Conservation (phyloP, 1,284 basidiomycete genomes). For the Pyrrhoderma noxium region DNA sequence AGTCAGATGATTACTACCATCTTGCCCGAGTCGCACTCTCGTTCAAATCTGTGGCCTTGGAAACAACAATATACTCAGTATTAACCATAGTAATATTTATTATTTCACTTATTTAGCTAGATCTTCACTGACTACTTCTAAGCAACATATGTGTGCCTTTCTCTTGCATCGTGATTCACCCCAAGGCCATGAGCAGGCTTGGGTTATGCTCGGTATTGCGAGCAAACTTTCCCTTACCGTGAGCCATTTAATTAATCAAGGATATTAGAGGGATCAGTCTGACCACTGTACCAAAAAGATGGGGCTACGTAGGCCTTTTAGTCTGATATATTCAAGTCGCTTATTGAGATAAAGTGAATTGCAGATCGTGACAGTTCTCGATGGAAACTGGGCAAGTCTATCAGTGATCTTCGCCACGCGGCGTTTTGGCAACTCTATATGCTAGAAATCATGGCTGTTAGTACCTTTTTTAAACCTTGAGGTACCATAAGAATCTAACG, state of each 20-base stretch:
- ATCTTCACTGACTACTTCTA: neutral
- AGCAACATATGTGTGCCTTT: conserved; percentile 54
- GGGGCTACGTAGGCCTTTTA: conserved; percentile 48
- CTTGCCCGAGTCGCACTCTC: conserved; percentile 45
- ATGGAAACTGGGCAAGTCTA: conserved; percentile 45
- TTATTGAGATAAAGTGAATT: conserved; percentile 1
- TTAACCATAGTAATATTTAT: conserved; percentile 38
- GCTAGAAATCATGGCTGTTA: conserved; percentile 51
- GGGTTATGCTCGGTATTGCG: conserved; percentile 53
- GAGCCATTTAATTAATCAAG: conserved; percentile 21
- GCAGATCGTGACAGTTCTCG: conserved; percentile 54
- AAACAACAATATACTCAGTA: conserved; percentile 46
- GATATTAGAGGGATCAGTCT: neutral
- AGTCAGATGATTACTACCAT: conserved; percentile 53
- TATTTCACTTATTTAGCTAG: neutral
- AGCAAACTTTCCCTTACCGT: conserved; percentile 53
- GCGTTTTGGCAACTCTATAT: conserved; percentile 61
- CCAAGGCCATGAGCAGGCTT: conserved; percentile 37
- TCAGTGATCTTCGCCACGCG: conserved; percentile 40
- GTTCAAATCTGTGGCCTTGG: conserved; percentile 36
- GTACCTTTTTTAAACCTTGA: conserved; percentile 22
- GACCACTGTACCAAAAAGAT: conserved; percentile 38
- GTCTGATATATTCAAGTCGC: neutral
- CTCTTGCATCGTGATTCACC: conserved; percentile 47
- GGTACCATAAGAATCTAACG: neutral